These are phyloP conservation scores for Dactylorhiza incarnata DNA, from an alignment of 106 monocot genomes.

Conservation along the genomic window DNA sequence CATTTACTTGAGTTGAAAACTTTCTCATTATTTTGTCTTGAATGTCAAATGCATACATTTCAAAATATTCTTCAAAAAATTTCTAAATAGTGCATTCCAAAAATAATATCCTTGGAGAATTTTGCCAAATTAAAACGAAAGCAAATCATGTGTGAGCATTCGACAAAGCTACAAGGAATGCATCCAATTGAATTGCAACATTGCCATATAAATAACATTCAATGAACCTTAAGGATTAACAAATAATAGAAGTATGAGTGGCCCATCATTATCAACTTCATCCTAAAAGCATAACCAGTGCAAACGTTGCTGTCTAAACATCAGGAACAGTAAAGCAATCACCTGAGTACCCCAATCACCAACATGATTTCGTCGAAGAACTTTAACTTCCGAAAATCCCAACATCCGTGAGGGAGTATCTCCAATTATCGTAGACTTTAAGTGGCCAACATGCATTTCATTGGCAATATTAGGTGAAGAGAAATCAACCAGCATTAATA, in stretches of 20 bases:
- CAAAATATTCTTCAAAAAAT: not conserved
- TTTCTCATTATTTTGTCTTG: not conserved
- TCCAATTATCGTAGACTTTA: slow-evolving; percentile 95
- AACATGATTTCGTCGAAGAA: slow-evolving; percentile 93
- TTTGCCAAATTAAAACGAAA: not conserved
- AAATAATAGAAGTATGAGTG: not conserved
- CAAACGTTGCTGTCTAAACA: not conserved
- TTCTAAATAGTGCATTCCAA: not conserved
- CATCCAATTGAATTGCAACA: not conserved
- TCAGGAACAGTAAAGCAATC: not conserved
- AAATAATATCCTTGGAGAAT: not conserved
- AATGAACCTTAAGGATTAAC: not conserved
- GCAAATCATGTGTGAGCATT: no score
- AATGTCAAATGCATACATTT: not conserved
- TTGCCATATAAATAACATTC: not conserved
- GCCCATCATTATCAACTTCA: not conserved
- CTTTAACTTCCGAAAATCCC: slow-evolving; percentile 90
- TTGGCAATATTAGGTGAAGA: slow-evolving; percentile 99
- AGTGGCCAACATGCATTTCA: slow-evolving; percentile 99
- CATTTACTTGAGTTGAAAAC: not conserved
- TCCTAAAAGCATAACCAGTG: not conserved
- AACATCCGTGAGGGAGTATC: slow-evolving; percentile 92
- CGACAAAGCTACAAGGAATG: no score
- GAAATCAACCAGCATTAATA: slow-evolving; percentile 76
- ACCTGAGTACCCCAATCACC: slow-evolving; percentile 99